Percentiles rank a stretch among this genome's conserved stretches.
Conservation (phyloP, 495 filamentous ascomycete species). For the Antarctomyces pellizariae region DNA sequence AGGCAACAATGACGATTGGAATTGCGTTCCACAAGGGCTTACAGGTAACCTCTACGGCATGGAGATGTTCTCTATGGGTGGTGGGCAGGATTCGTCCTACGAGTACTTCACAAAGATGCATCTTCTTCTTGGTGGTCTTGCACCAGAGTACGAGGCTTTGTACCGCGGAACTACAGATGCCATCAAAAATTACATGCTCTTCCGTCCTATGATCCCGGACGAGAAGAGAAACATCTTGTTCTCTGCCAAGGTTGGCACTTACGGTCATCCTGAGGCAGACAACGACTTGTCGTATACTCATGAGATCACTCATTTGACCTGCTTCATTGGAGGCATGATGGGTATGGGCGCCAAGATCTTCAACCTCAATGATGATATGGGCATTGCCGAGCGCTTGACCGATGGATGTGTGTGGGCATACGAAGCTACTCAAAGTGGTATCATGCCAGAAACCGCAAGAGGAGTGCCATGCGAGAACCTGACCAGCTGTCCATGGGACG, state of each 20-base stretch:
- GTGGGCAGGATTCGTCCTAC: conserved; percentile 73
- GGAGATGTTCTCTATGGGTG: conserved; percentile 49
- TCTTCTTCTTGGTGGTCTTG: conserved; percentile 58
- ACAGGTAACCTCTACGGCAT: conserved; percentile 17
- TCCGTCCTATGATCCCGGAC: conserved; percentile 59
- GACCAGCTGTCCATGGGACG: conserved; percentile 51
- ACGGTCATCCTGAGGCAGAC: conserved; percentile 16
- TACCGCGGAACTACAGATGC: conserved; percentile 49
- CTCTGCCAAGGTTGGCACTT: conserved; percentile 24
- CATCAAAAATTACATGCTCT: conserved; percentile 56
- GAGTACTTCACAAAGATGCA: conserved; percentile 83
- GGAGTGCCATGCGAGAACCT: conserved; percentile 42
- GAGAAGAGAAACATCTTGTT: conserved; percentile 62
- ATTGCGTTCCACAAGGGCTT: conserved; percentile 30
- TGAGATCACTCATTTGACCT: conserved; percentile 59
- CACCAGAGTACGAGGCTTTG: conserved; percentile 60
- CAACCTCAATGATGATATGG: conserved; percentile 49
- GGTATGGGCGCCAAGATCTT: conserved; percentile 79
- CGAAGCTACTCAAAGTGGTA: conserved; percentile 51
- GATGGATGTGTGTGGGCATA: conserved; percentile 95
- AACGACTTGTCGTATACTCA: conserved; percentile 20
- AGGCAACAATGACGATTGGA: conserved; percentile 12
- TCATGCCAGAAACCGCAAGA: conserved; percentile 67
- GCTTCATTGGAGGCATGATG: conserved; percentile 88
- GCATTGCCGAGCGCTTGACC: conserved; percentile 59